Percentiles rank a stretch among this genome's conserved stretches.
Conservation (phyloP, 2,329 filamentous ascomycete genomes). For the Colletotrichum limetticola region DNA sequence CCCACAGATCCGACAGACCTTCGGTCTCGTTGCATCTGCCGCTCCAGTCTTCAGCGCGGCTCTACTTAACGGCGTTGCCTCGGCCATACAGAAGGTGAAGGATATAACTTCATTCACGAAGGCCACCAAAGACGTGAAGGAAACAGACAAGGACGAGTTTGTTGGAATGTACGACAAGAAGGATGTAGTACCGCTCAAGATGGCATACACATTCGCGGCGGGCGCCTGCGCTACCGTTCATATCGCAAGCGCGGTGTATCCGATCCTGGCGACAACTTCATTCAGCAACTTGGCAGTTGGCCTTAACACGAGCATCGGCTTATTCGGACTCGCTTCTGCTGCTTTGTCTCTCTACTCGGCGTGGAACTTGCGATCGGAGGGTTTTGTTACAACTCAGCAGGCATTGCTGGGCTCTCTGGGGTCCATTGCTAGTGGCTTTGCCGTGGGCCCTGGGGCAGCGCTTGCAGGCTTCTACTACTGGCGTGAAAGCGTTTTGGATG, state of each 20-base stretch:
- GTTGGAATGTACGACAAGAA: conserved; percentile 5
- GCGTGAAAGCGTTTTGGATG: conserved; percentile 3
- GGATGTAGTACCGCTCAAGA: conserved; percentile 4
- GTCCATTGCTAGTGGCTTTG: background rate
- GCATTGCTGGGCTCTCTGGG: background rate
- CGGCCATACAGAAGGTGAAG: background rate
- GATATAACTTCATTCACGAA: background rate
- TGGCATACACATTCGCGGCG: background rate
- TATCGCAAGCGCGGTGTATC: background rate
- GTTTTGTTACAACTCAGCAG: conserved; percentile 7
- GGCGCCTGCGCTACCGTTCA: background rate
- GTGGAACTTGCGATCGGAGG: background rate
- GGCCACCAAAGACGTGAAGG: background rate
- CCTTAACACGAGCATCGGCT: conserved; percentile 23
- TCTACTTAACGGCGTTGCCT: background rate
- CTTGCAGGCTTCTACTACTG: conserved; percentile 13
- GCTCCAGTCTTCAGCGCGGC: background rate
- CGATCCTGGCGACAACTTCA: background rate
- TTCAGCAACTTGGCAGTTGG: background rate
- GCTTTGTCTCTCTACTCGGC: background rate
- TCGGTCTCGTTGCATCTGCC: background rate
- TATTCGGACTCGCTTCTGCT: background rate
- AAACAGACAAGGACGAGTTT: background rate
- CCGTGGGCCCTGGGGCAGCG: background rate
- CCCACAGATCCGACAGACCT: background rate